A percentile compares a stretch with the other conserved stretches of the same genome.
These are phyloP conservation scores for Galerina marginata DNA, from an alignment of 768 basidiomycete genomes.

Conservation along the genomic window DNA sequence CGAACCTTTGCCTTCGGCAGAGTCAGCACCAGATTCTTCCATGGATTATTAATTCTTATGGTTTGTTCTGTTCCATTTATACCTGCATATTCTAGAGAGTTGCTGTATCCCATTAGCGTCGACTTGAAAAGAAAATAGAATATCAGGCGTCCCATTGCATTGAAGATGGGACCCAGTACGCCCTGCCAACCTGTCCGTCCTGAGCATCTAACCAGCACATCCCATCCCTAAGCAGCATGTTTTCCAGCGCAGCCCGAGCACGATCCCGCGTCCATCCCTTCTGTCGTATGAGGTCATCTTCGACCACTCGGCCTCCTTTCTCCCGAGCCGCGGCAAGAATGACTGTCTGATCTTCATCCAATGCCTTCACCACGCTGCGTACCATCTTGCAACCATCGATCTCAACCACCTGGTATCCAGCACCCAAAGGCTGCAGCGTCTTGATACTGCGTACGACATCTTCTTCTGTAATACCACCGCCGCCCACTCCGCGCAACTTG, in stretches of 20 bases:
- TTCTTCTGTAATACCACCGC: constrained; percentile 79
- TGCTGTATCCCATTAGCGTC: constrained; percentile 10
- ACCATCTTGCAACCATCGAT: constrained; percentile 83
- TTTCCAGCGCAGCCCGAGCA: constrained; percentile 78
- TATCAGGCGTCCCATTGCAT: constrained; percentile 79
- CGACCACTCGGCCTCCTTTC: constrained; percentile 72
- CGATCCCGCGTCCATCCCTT: constrained; percentile 84
- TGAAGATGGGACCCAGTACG: constrained; percentile 89
- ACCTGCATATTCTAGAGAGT: constrained; percentile 3
- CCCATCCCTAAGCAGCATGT: constrained; percentile 90
- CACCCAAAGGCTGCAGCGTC: constrained; percentile 84
- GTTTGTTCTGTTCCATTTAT: constrained; percentile 1
- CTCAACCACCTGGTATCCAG: constrained; percentile 88
- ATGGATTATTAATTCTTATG: constrained; percentile 25
- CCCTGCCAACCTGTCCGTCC: constrained; percentile 63
- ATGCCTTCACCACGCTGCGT: constrained; percentile 85
- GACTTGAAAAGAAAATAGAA: neutral
- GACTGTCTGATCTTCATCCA: constrained; percentile 88
- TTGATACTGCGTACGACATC: constrained; percentile 86
- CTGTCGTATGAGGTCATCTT: constrained; percentile 59
- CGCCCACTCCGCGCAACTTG: constrained; percentile 72
- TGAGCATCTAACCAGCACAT: constrained; percentile 96
- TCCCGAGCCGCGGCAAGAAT: constrained; percentile 78
- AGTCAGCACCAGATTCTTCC: constrained; percentile 26
- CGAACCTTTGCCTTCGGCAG: constrained; percentile 28